Evolutionary conservation across 2,329 filamentous ascomycete species (phyloP), one percentile per base, ranked within the genome.

Genomic region (Aphanoascus verrucosus): DNA sequence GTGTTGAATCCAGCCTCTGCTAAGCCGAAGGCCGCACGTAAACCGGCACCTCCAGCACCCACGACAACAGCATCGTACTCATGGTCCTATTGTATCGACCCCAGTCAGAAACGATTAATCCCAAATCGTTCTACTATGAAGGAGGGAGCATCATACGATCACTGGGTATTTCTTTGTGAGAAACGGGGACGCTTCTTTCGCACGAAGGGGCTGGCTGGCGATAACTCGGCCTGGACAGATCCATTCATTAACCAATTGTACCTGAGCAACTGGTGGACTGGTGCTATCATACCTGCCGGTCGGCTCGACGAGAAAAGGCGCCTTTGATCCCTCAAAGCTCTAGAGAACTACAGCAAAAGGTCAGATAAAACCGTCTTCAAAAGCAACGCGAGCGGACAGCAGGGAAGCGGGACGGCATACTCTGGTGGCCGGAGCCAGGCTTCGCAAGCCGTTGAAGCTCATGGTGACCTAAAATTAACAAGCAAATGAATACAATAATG

Each of bases 41-140:
- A 71, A 63, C 81, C 81, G 57, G 81, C 79, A 63, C 81, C 81
- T 57, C 81, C 81, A 57, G 81, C 81, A 63, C 76, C 76, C 52
- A 78, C 88, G 57, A 98, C 93, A 64, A 98, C 79, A 58, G 91
- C 91, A 85, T 97, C 93, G 74, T 96, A 97, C 75, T 97, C 89
- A 75, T 98, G 93, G 72, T 97, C 93, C 83, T 89, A 66, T 28
- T 52, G 46, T 34, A 48, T 52, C 45, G 57, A 52, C 14, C 28
- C 17, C 9, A 54, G 9, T 52, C 20, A 46, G 50, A 23, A 14
- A 31, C 31, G 19, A n/a, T 31, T 9, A 45, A 15, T 12, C 32
- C 9, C 6, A 3, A 49, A 19, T 47, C n/a, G 8, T 32, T 5
- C 28, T 45, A 17, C 20, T 7, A 12, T 49, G 19, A 9, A 12